Conservation (phyloP, 495 filamentous ascomycete species). For the Symbiotaphrina buchneri region DNA sequence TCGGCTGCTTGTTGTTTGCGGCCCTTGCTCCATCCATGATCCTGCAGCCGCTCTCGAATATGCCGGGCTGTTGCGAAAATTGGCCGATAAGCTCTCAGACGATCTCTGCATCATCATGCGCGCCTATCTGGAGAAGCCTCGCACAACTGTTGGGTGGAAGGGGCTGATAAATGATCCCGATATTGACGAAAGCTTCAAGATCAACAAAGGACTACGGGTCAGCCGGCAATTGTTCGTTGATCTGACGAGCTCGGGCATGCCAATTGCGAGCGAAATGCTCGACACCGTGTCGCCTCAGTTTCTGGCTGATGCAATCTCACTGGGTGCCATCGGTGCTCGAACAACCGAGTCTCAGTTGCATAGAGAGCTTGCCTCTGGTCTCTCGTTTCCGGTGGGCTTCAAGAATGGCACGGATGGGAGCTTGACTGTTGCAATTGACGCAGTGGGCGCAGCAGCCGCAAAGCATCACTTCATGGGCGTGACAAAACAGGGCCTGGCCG, state of each 20-base stretch:
- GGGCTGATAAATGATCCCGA: conserved; percentile 97
- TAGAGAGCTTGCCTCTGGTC: conserved; percentile 83
- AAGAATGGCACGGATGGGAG: conserved; percentile 99
- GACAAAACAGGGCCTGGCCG: conserved; percentile 93
- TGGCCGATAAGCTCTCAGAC: conserved; percentile 50
- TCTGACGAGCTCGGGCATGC: conserved; percentile 66
- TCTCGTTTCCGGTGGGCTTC: conserved; percentile 96
- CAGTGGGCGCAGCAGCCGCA: conserved; percentile 74
- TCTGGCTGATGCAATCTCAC: conserved; percentile 82
- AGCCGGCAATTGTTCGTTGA: conserved; percentile 79
- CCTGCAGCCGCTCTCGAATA: conserved; percentile 78
- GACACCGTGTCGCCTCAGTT: conserved; percentile 97
- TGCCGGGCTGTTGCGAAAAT: conserved; percentile 45
- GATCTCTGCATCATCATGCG: conserved; percentile 93
- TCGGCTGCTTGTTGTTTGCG: conserved; percentile 82
- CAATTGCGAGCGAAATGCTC: conserved; percentile 92
- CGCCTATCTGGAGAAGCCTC: conserved; percentile 95
- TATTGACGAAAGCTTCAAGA: conserved; percentile 91
- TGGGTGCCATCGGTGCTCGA: conserved; percentile 86
- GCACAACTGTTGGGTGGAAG: conserved; percentile 99
- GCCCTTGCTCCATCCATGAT: conserved; percentile 95
- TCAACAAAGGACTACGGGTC: conserved; percentile 92
- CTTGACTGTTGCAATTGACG: conserved; percentile 84
- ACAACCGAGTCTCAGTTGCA: conserved; percentile 97
- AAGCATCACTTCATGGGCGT: conserved; percentile 97